These are phyloP conservation scores for Trametes punicea DNA, from an alignment of 768 basidiomycete species.

Conservation along the genomic window DNA sequence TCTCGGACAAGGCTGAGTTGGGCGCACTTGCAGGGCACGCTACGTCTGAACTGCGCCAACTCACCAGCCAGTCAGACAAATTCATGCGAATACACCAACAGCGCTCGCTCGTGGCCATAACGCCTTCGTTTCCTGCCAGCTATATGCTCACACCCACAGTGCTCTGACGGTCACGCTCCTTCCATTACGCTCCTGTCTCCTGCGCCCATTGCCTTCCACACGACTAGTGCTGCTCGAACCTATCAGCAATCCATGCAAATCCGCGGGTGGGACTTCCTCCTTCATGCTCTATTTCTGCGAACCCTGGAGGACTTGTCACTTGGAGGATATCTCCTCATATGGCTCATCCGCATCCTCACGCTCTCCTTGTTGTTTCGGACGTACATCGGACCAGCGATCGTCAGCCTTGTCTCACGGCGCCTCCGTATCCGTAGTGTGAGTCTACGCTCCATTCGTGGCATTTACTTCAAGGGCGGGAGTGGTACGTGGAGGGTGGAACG, in stretches of 20 bases:
- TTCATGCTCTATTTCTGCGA: constrained; percentile 23
- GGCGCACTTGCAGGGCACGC: neutral
- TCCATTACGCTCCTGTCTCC: neutral
- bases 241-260: neutral
- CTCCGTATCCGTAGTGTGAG: constrained; percentile 73
- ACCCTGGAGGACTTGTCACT: too few relatives aligned
- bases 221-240: neutral
- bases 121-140: neutral
- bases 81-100: constrained; percentile 4
- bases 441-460: constrained; percentile 71
- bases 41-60: neutral
- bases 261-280: constrained; percentile 3
- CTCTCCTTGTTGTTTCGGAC: constrained; percentile 61
- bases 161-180: constrained; percentile 13
- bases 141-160: constrained; percentile 4
- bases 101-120: neutral
- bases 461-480: constrained; percentile 59
- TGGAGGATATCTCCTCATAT: constrained; percentile 33
- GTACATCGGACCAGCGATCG: constrained; percentile 62
- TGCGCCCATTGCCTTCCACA: neutral
- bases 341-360: constrained; percentile 48
- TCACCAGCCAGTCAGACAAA: neutral
- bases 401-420: constrained; percentile 53
- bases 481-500: constrained; percentile 64
- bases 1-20: constrained; percentile 4